phyloP scores from a whole-genome alignment of 352 stramenopile genomes.

The Blastocystis hominis region DNA sequence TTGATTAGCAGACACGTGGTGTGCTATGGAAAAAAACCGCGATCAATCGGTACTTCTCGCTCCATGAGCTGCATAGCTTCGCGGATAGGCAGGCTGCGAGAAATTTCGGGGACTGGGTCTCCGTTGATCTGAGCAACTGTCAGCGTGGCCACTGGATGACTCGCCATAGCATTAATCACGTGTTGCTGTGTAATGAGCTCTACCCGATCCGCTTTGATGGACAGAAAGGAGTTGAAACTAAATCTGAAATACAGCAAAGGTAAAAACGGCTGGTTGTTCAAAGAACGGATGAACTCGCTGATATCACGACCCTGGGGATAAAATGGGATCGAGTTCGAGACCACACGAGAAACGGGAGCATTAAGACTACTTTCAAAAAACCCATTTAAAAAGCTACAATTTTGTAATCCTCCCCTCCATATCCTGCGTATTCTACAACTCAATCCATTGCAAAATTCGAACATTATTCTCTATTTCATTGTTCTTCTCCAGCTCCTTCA shows the following conservation, averaged over 20 bases:
- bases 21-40: not conserved
- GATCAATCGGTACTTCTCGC: not conserved
- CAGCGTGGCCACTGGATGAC: not conserved
- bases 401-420: not conserved
- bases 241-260: not conserved
- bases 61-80: conserved; percentile 38
- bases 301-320: not conserved
- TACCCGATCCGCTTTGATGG: conserved; percentile 6
- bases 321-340: conserved; percentile 4
- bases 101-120: not conserved
- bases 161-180: conserved; percentile 6
- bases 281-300: not conserved
- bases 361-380: not conserved
- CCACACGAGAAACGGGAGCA: not conserved
- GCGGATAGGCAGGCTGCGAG: not conserved
- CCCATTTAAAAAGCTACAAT: not conserved
- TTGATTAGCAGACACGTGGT: conserved; percentile 10
- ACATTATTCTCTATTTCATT: not conserved
- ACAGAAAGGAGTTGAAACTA: not conserved
- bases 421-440: not conserved
- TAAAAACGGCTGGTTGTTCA: conserved; percentile 3
- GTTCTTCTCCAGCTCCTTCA: not conserved
- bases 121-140: not conserved
- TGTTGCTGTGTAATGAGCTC: conserved; percentile 32
- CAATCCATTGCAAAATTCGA: not conserved